Percentiles rank a stretch among this genome's conserved stretches.
Conservation (phyloP, 768 basidiomycete species). For the Nidula microcarpa region DNA sequence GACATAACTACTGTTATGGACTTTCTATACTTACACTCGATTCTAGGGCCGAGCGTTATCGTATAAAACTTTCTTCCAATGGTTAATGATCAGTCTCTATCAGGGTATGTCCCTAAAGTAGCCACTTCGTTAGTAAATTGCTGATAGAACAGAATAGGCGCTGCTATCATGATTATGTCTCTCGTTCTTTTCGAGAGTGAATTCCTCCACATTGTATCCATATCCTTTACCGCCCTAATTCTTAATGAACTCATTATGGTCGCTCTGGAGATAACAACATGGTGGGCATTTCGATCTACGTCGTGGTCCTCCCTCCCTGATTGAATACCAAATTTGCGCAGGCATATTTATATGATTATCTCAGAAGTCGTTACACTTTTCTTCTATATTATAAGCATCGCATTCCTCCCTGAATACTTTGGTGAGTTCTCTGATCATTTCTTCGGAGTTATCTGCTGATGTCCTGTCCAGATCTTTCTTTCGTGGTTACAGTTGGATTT, state of each 20-base stretch:
- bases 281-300: constrained; percentile 41
- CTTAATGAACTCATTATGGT: constrained; percentile 99
- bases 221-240: constrained; percentile 94
- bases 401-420: constrained; percentile 95
- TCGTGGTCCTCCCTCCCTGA: too few species aligned
- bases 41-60: constrained; percentile 86
- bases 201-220: constrained; percentile 96
- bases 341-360: constrained; percentile 95
- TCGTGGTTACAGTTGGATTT: constrained; percentile 85
- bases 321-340: constrained; percentile 17
- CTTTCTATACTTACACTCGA: constrained; percentile 1
- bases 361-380: constrained; percentile 86
- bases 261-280: constrained; percentile 94
- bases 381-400: constrained; percentile 88
- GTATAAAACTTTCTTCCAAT: constrained; percentile 98
- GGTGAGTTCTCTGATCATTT: constrained; percentile 50
- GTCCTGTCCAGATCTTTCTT: constrained; percentile 70
- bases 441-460: not conserved
- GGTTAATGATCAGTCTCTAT: constrained; percentile 96
- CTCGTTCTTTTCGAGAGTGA: constrained; percentile 95
- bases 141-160: constrained; percentile 46
- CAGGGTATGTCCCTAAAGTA: constrained; percentile 62
- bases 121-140: not conserved
- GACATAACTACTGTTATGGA: not conserved
- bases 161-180: constrained; percentile 98